These are phyloP conservation scores for Zygoascus sp. DNA, from an alignment of 1,139 yeast species.

Conservation along the genomic window DNA sequence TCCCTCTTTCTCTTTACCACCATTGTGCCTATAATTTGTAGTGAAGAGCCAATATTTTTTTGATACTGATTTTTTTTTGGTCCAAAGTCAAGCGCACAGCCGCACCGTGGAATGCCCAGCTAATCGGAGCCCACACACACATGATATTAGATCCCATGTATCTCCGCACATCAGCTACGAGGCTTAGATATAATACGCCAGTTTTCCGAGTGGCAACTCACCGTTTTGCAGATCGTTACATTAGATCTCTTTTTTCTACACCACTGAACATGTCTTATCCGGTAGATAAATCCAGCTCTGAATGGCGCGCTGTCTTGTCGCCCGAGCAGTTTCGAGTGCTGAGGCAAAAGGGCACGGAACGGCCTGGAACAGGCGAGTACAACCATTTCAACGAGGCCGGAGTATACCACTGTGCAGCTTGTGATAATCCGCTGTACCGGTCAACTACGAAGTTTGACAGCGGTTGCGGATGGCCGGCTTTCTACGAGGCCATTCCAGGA, in stretches of 20 bases:
- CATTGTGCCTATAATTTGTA: not conserved
- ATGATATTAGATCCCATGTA: no score
- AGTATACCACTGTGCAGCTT: conserved; percentile 78
- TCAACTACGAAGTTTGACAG: conserved; percentile 80
- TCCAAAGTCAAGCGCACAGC: not conserved
- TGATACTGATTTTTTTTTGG: no score
- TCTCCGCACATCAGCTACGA: not conserved
- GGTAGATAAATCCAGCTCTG: conserved; percentile 48
- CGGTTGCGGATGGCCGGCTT: conserved; percentile 98
- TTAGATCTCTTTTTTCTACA: not conserved
- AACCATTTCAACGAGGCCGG: conserved; percentile 52
- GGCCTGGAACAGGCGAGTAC: conserved; percentile 75
- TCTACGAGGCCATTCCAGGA: conserved; percentile 83
- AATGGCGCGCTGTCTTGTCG: conserved; percentile 76
- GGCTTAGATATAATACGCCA: not conserved
- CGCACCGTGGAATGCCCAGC: no score
- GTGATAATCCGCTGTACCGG: conserved; percentile 71
- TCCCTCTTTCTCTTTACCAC: conserved; percentile 11
- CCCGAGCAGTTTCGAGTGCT: conserved; percentile 78
- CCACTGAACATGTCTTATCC: conserved; percentile 10
- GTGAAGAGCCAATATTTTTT: not conserved
- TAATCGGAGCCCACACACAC: no score
- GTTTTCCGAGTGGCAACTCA: not conserved
- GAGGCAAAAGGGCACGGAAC: conserved; percentile 78
- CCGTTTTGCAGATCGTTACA: not conserved